Conservation (phyloP, 2,329 filamentous ascomycete genomes). For the Exophiala calicioides region DNA sequence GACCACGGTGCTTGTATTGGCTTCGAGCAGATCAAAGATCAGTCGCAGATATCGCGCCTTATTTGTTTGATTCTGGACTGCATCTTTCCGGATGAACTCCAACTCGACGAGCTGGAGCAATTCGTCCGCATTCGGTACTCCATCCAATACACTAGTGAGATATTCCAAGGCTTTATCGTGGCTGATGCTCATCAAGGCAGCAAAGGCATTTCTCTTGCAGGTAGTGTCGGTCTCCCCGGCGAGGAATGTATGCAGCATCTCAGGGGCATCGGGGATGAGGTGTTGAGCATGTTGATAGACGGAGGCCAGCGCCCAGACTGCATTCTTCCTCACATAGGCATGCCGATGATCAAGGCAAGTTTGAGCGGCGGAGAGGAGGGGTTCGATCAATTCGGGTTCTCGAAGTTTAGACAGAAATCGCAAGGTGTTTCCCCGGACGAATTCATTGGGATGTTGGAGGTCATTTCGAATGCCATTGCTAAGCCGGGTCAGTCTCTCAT, state of each 20-base stretch:
- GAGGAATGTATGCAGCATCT: constrained; percentile 86
- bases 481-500: constrained; percentile 14
- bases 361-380: constrained; percentile 86
- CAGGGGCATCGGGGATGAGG: constrained; percentile 91
- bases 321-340: constrained; percentile 97
- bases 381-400: constrained; percentile 94
- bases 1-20: constrained; percentile 87
- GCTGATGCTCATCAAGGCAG: constrained; percentile 83
- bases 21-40: constrained; percentile 95
- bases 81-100: constrained; percentile 97
- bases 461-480: constrained; percentile 99
- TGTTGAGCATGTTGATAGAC: constrained; percentile 89
- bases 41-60: constrained; percentile 92
- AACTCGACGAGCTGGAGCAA: constrained; percentile 89
- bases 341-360: constrained; percentile 94
- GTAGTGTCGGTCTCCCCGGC: constrained; percentile 89
- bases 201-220: constrained; percentile 97
- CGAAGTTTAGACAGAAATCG: constrained; percentile 96
- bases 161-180: constrained; percentile 91
- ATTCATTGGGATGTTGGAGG: constrained; percentile 96
- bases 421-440: constrained; percentile 95
- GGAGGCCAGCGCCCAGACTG: constrained; percentile 89
- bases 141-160: constrained; percentile 84
- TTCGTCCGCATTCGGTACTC: constrained; percentile 91
- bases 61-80: constrained; percentile 89